A percentile compares a stretch with the other conserved stretches of the same genome.
Evolutionary conservation across 2,329 filamentous ascomycete species (phyloP).

Genomic region (Talaromyces piceae): DNA sequence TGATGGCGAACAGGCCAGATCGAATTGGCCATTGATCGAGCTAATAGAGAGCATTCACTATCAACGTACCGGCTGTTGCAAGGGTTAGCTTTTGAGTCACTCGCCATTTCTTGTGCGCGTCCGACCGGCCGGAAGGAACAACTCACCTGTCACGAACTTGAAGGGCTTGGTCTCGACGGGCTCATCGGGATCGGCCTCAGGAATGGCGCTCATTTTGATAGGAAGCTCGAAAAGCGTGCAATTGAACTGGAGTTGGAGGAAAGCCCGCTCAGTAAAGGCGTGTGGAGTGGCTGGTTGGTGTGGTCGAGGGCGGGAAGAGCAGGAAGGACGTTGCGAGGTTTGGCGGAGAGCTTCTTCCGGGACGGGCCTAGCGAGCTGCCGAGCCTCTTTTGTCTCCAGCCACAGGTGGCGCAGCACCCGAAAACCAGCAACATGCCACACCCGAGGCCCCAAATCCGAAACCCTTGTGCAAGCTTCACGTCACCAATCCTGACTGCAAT

Average conservation of each 20-base stretch:
- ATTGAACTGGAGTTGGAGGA: background rate
- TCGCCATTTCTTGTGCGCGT: constrained; percentile 3
- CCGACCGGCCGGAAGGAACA: constrained; percentile 14
- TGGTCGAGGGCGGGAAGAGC: constrained; percentile 15
- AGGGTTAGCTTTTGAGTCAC: constrained; percentile 33
- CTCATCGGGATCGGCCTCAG: constrained; percentile 57
- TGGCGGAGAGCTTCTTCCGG: constrained; percentile 24
- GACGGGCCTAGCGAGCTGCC: constrained; percentile 29
- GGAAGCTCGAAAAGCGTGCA: constrained; percentile 14
- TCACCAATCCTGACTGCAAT: constrained; percentile 14
- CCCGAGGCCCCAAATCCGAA: constrained; percentile 12
- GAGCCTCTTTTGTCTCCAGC: too few species aligned
- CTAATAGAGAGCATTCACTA: constrained; percentile 4
- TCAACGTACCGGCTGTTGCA: constrained; percentile 42
- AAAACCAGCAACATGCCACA: constrained; percentile 17
- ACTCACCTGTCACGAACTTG: constrained; percentile 98
- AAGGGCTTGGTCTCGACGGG: constrained; percentile 95
- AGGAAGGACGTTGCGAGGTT: constrained; percentile 19
- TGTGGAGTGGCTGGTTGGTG: constrained; percentile 14
- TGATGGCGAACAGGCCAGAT: background rate
- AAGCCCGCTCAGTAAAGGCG: background rate
- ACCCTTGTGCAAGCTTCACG: constrained; percentile 14
- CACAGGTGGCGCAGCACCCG: constrained; percentile 28
- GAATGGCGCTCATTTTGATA: constrained; percentile 75
- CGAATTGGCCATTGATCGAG: constrained; percentile 8